Evolutionary conservation across 202 grass and related monocot genomes (phyloP).

Genomic region (Brachypodium distachyon): DNA sequence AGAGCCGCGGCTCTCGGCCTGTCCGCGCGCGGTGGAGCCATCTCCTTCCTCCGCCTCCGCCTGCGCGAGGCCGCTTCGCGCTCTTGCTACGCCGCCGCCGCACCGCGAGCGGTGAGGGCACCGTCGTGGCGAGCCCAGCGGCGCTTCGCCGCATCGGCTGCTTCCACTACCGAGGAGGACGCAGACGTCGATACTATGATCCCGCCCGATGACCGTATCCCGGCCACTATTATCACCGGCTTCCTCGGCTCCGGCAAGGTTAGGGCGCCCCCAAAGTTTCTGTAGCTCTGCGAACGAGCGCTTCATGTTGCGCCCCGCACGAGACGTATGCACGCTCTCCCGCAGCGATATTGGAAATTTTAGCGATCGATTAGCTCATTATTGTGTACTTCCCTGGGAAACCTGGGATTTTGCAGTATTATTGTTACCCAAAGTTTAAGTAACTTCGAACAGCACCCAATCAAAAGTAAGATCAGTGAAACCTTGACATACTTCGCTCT

Average conservation of each 20-base stretch:
- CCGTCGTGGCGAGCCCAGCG: conserved; percentile 3
- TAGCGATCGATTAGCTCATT: neutral
- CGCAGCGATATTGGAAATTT: neutral
- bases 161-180: conserved; percentile 40
- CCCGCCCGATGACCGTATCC: conserved; percentile 76
- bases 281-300: neutral
- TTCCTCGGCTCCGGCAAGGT: conserved; percentile 98
- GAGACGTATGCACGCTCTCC: neutral
- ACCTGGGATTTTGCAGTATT: neutral
- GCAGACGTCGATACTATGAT: conserved; percentile 35
- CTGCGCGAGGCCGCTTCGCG: conserved; percentile 11
- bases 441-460: neutral
- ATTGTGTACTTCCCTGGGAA: neutral
- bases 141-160: conserved; percentile 43
- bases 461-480: neutral
- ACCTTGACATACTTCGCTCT: neutral
- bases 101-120: neutral
- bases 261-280: neutral
- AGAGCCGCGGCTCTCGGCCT: conserved; percentile 23
- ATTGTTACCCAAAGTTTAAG: neutral
- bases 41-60: conserved; percentile 23
- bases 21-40: conserved; percentile 13
- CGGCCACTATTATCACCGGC: conserved; percentile 92
- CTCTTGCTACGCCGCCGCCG: neutral
- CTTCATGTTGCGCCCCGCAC: neutral